Base-by-base conservation (phyloP, 768 basidiomycete species). In the Phylloporus sp. region DNA sequence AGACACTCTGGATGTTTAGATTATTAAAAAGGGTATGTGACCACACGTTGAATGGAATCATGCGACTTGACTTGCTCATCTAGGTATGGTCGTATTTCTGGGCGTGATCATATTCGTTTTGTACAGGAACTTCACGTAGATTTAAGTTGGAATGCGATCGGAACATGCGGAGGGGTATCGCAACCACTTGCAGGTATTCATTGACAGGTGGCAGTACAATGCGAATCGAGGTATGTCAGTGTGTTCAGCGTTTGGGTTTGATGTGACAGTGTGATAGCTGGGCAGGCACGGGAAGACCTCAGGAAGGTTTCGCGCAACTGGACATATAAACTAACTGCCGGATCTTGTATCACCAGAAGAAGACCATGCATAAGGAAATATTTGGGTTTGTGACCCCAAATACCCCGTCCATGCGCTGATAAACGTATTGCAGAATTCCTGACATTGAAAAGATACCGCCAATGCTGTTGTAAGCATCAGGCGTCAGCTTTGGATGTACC, bases 381-480 rank as follows among this genome's bases (percentile, higher is more conserved):
- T 99, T 99, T 80, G 95, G 84, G 85, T 89, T 54, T 18, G 73
- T 50, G n/a, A 24, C 22, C 22, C 6, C n/a, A n/a, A n/a, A n/a
- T n/a, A 10, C 24, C 28, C 18, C 13, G 27, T 39, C 13, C 16
- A 10, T 36, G 31, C 28, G 23, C 48, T 60, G 35, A 58, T 18
- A 38, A 20, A 31, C 20, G 27, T 31, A 29, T 8, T 26, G 16
- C 26, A 91, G 90, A 61, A 91, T 99, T 79, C 92, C 93, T 1
- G 95, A 97, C 53, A 84, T 92, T 7, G 97, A 98, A 64, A 98
- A 98, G 74, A 91, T 98, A 60, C 94, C 97, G 5, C 95, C 97
- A 8, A 95, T 97, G 0, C 71, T 98, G 15, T 75, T 99, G 16
- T 97, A 98, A 65, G 83, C 97, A 65, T 86, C 88, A 55, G 88